Percentiles rank a stretch among this genome's conserved stretches.
Conservation (phyloP, 169 alveolate species). For the Cryptosporidium meleagridis region DNA sequence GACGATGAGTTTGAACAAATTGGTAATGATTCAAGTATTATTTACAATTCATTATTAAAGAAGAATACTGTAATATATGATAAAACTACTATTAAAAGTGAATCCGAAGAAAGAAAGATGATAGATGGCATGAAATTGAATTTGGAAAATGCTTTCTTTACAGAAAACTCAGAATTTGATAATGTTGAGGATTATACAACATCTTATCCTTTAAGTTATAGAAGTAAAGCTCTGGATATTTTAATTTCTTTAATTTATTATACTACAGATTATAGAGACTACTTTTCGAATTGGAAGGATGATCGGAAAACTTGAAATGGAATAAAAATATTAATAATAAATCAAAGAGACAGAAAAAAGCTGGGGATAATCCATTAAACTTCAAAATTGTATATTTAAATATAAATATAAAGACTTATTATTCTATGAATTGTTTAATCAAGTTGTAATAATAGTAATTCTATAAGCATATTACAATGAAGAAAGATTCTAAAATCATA, state of each 20-base stretch:
- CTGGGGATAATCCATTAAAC: no score
- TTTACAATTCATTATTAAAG: conserved; percentile 44
- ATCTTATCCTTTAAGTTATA: conserved; percentile 41
- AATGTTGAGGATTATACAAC: conserved; percentile 19
- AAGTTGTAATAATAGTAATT: background rate
- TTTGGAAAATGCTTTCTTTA: conserved; percentile 43
- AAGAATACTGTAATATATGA: conserved; percentile 1
- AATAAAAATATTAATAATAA: background rate
- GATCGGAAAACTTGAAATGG: background rate
- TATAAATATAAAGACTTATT: background rate
- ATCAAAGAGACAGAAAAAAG: no score
- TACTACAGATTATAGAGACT: conserved; percentile 48
- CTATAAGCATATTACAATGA: background rate
- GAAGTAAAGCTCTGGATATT: conserved; percentile 58
- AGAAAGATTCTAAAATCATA: background rate
- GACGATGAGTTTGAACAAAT: conserved; percentile 62
- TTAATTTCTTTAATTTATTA: conserved; percentile 30
- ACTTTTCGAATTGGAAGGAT: conserved; percentile 62
- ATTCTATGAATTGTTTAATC: no score
- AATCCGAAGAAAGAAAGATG: background rate
- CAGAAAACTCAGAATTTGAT: conserved; percentile 31
- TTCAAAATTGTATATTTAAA: background rate
- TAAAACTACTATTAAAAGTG: background rate
- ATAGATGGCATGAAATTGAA: conserved; percentile 39
- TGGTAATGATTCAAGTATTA: conserved; percentile 32